Evolutionary conservation across 192 early-diverging fungal species (phyloP).

Genomic region (Radiomyces spectabilis): DNA sequence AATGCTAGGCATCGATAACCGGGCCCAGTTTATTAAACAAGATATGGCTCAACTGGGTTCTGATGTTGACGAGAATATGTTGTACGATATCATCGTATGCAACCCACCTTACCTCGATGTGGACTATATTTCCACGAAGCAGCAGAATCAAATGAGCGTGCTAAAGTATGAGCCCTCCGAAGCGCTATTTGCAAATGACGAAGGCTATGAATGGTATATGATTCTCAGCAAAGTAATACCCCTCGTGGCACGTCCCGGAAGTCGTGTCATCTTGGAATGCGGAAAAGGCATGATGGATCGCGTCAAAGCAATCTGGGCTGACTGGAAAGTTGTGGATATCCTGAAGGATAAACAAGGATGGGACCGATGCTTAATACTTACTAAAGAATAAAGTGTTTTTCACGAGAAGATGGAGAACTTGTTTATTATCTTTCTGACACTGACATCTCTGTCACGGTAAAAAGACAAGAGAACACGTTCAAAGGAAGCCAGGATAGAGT

Average conservation of each 20-base stretch:
- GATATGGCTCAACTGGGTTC: slow-evolving; percentile 35
- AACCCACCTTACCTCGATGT: slow-evolving; percentile 71
- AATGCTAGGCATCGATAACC: slow-evolving; percentile 23
- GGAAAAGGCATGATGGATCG: slow-evolving; percentile 51
- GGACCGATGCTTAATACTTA: slow-evolving; percentile 52
- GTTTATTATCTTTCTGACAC: too few species aligned
- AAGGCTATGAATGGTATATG: slow-evolving; percentile 58
- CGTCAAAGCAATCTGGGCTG: slow-evolving; percentile 40
- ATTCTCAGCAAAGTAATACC: slow-evolving; percentile 22
- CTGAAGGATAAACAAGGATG: slow-evolving; percentile 43
- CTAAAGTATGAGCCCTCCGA: slow-evolving; percentile 50
- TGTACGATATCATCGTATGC: slow-evolving; percentile 63
- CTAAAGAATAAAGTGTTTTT: too few species aligned
- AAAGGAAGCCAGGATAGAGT: too few species aligned
- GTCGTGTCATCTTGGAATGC: slow-evolving; percentile 44
- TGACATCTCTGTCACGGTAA: too few species aligned
- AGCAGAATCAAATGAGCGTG: slow-evolving; percentile 28
- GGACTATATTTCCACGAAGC: slow-evolving; percentile 18
- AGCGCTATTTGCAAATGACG: slow-evolving; percentile 55
- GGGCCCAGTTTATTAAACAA: slow-evolving; percentile 26
- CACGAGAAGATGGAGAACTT: too few species aligned
- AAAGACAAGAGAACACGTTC: too few species aligned
- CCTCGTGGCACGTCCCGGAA: slow-evolving; percentile 20
- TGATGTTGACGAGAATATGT: slow-evolving; percentile 18
- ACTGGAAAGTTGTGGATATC: slow-evolving; percentile 26